Base-by-base conservation (phyloP, 1,284 basidiomycete species). In the Chalciporus piperatoides region DNA sequence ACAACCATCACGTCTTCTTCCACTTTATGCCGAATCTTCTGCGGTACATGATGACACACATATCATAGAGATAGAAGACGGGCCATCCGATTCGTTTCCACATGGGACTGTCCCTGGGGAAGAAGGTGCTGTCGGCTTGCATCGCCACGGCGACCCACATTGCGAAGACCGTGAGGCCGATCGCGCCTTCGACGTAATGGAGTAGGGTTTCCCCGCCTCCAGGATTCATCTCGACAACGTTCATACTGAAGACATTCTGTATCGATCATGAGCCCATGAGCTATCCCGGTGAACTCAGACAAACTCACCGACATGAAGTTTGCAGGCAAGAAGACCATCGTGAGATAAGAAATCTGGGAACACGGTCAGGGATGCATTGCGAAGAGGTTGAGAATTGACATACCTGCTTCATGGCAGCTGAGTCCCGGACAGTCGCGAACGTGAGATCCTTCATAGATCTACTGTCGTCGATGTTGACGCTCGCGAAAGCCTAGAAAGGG, bases 291-390 rank as follows among this genome's bases (percentile, higher is more conserved):
- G 33, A 15, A 9, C n/a, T 15, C 15, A 0, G 15, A 37, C 24
- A 30, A 30, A 67, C 77, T 56, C 59, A 80, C 79, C 1, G 79
- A 73, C 39, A 74, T 63, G 49, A 82, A 76, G 10, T 73, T 73
- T 3, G 76, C 75, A 3, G 80, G 80, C 7, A 82, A 64, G 59
- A 81, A 82, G 21, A 78, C 57, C 76, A 80, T 81, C 0, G 79
- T 79, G 2, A 82, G 62, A 51, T 80, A 81, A 0, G 77, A 69
- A 17, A 74, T 68, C 62, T 69, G 24, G 2, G 19, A 12, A 4
- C 4, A 25, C 4, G 17, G 2, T 56, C 15, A 44, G 23, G 12
- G 5, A 25, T 1, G 7, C 11, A 5, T 14, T 12, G 5, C 33
- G 1, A 14, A 11, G 3, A 14, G 17, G 8, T 21, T 23, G 24